phyloP scores from a whole-genome alignment of 2,329 filamentous ascomycete genomes.

The Cytospora piceae region DNA sequence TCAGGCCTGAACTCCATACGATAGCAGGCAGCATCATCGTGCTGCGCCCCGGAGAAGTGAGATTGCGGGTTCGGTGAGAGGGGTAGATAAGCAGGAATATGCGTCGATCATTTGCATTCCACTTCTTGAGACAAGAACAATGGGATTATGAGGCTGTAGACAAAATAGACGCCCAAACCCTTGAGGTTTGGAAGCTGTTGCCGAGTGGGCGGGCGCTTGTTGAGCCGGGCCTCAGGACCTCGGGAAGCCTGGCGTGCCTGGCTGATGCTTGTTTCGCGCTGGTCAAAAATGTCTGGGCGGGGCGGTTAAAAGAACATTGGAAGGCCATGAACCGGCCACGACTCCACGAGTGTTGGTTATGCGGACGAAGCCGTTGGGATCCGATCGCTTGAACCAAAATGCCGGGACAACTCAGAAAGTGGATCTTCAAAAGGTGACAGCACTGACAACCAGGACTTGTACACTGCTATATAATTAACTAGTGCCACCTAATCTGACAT shows the following conservation, averaged over 20 bases:
- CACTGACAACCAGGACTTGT: too few species aligned
- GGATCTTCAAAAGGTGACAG: too few species aligned
- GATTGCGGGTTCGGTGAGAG: not conserved
- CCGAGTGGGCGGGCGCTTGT: not conserved
- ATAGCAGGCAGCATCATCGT: not conserved
- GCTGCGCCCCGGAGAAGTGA: not conserved
- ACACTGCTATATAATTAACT: too few species aligned
- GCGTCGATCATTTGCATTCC: not conserved
- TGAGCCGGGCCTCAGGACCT: not conserved
- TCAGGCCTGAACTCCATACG: not conserved
- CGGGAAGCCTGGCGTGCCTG: too few species aligned
- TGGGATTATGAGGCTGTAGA: not conserved
- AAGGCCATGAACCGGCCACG: slow-evolving; percentile 1
- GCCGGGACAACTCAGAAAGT: not conserved
- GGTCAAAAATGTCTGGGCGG: too few species aligned
- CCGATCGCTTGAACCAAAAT: not conserved
- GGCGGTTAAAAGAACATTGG: not conserved
- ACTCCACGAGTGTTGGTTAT: not conserved
- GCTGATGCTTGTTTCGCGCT: too few species aligned
- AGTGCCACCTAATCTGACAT: too few species aligned
- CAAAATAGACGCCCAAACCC: too few species aligned
- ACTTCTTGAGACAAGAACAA: not conserved
- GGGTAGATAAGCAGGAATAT: not conserved
- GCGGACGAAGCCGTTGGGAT: not conserved
- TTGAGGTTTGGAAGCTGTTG: too few species aligned